These are phyloP conservation scores for Candida ortonii DNA, from an alignment of 805 yeast genomes.

Conservation along the genomic window DNA sequence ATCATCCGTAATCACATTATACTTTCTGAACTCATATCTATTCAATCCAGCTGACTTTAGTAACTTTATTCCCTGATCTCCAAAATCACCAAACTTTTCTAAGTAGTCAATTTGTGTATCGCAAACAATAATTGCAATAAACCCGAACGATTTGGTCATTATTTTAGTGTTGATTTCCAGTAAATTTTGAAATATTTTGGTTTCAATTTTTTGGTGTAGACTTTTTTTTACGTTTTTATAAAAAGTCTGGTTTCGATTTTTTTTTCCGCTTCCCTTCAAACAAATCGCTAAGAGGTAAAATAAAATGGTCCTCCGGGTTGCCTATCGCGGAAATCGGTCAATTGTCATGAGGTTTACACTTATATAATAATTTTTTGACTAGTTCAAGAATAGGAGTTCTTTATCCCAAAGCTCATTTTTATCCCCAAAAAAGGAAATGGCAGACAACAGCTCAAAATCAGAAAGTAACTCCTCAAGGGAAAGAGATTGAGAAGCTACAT, in stretches of 20 bases:
- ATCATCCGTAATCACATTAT: conserved; percentile 33
- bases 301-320: no score
- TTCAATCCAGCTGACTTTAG: conserved; percentile 26
- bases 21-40: conserved; percentile 31
- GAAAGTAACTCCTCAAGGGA: conserved; percentile 16
- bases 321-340: no score
- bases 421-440: conserved; percentile 11
- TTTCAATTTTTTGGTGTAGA: conserved; percentile 2
- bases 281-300: no score
- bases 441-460: conserved; percentile 16
- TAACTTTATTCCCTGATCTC: conserved; percentile 42
- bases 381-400: conserved; percentile 11
- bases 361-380: no score
- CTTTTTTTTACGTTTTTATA: not conserved
- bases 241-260: no score
- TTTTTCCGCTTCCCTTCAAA: no score
- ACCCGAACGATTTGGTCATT: conserved; percentile 8
- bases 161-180: conserved; percentile 1
- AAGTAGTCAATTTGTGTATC: conserved; percentile 15
- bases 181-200: no score
- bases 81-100: conserved; percentile 48
- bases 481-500: not conserved
- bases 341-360: no score
- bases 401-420: conserved; percentile 10
- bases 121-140: conserved; percentile 16